Evolutionary conservation across 2,329 filamentous ascomycete genomes (phyloP).

Genomic region (Alternaria sp.): DNA sequence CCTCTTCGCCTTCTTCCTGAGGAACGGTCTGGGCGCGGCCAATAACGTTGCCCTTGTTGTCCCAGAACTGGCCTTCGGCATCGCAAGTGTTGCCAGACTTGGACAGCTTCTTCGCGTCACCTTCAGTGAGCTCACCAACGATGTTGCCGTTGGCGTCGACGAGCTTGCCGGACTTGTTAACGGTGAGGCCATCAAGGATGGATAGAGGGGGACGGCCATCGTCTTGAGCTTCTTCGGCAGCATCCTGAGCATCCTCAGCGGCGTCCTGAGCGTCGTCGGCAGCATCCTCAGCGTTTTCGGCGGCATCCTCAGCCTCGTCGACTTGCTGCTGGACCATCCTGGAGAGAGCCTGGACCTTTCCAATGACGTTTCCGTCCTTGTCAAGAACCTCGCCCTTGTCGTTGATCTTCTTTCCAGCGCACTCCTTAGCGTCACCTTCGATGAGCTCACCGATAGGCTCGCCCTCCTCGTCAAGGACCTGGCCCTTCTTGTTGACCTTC

Average conservation of each 20-base stretch:
- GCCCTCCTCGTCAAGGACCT: constrained; percentile 61
- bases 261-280: constrained; percentile 24
- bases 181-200: constrained; percentile 58
- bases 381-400: constrained; percentile 71
- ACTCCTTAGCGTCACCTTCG: constrained; percentile 67
- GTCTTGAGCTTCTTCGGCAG: constrained; percentile 42
- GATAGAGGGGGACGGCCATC: constrained; percentile 57
- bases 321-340: constrained; percentile 51
- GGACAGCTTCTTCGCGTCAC: constrained; percentile 62
- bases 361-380: constrained; percentile 69
- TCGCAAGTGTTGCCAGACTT: constrained; percentile 57
- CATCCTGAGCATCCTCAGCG: constrained; percentile 42
- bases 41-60: constrained; percentile 62
- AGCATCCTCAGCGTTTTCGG: constrained; percentile 31
- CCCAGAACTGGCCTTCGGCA: constrained; percentile 61
- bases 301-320: constrained; percentile 40
- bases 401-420: constrained; percentile 71
- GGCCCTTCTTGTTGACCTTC: constrained; percentile 67
- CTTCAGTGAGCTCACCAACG: constrained; percentile 60
- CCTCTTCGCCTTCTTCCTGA: constrained; percentile 58
- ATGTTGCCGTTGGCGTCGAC: constrained; percentile 57
- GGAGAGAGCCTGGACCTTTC: constrained; percentile 64
- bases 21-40: constrained; percentile 59
- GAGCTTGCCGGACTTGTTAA: constrained; percentile 62
- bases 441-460: constrained; percentile 62